phyloP scores from a whole-genome alignment of 352 stramenopile genomes.

The Pythium aristosporum region DNA sequence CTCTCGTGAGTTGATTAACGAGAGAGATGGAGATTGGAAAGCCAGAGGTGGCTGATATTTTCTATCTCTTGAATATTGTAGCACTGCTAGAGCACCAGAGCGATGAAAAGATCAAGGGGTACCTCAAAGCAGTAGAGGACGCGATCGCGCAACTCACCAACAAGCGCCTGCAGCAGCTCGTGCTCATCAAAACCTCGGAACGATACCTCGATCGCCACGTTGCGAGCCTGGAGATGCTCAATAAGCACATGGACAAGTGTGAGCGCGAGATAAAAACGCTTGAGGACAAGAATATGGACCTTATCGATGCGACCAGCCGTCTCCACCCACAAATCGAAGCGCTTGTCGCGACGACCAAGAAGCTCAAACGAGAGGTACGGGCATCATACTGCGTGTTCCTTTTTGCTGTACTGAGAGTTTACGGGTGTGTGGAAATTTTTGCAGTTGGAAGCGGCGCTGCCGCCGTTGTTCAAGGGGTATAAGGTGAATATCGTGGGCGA shows the following conservation, averaged over 20 bases:
- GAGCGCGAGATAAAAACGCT: slow-evolving; percentile 57
- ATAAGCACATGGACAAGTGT: slow-evolving; percentile 72
- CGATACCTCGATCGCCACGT: slow-evolving; percentile 75
- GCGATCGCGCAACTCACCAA: slow-evolving; percentile 52
- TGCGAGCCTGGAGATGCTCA: slow-evolving; percentile 65
- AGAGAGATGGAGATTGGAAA: not conserved
- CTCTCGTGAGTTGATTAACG: slow-evolving; percentile 34
- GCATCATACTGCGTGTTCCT: not conserved
- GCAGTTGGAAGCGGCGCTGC: slow-evolving; percentile 59
- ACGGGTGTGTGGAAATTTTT: not conserved
- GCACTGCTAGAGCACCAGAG: slow-evolving; percentile 68
- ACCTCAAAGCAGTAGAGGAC: slow-evolving; percentile 38
- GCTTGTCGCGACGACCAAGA: slow-evolving; percentile 54
- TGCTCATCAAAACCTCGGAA: slow-evolving; percentile 74
- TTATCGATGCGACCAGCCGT: slow-evolving; percentile 54
- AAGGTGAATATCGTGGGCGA: slow-evolving; percentile 83
- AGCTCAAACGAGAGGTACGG: slow-evolving; percentile 65
- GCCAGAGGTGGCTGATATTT: not conserved
- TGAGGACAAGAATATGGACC: slow-evolving; percentile 73
- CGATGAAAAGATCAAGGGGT: slow-evolving; percentile 40
- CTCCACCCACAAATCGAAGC: slow-evolving; percentile 58
- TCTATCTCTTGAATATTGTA: slow-evolving; percentile 10
- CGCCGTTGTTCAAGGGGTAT: slow-evolving; percentile 72
- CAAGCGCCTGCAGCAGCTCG: slow-evolving; percentile 72
- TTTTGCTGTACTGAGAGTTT: not conserved